Conservation (phyloP, 2,329 filamentous ascomycete genomes). For the Arthrobotrys iridis region DNA sequence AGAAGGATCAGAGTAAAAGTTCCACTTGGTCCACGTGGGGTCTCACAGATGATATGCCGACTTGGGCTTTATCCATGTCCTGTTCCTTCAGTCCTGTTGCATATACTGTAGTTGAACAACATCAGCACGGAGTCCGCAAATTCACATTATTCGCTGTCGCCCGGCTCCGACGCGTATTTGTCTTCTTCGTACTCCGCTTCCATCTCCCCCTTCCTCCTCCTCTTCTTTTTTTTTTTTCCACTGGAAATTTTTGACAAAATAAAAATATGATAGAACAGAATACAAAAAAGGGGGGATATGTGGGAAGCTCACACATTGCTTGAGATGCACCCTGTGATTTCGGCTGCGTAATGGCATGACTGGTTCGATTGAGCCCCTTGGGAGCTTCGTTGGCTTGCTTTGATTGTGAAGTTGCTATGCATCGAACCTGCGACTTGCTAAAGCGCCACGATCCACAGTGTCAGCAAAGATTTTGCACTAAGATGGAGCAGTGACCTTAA, state of each 20-base stretch:
- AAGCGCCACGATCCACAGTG: constrained; percentile 4
- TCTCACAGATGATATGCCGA: constrained; percentile 83
- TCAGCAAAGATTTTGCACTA: constrained; percentile 30
- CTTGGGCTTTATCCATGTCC: constrained; percentile 95
- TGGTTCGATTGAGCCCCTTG: constrained; percentile 77
- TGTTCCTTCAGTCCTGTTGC: constrained; percentile 85
- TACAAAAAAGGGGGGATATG: not conserved
- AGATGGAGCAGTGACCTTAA: not conserved
- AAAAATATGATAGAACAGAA: not conserved
- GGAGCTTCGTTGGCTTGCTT: constrained; percentile 42
- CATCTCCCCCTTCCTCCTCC: not conserved
- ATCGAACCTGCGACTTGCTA: constrained; percentile 45
- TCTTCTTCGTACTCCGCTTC: not conserved
- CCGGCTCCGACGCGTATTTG: not conserved
- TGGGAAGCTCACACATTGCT: constrained; percentile 73
- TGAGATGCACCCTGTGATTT: constrained; percentile 98
- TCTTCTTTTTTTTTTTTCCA: not conserved
- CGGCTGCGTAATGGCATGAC: constrained; percentile 86
- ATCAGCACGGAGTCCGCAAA: not conserved
- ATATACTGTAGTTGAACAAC: constrained; percentile 68
- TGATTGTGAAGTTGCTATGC: constrained; percentile 48
- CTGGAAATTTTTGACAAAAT: not conserved
- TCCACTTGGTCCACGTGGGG: constrained; percentile 49
- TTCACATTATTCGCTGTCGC: not conserved
- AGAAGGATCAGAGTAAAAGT: constrained; percentile 33